phyloP scores from a whole-genome alignment of 2,329 filamentous ascomycete species.

The Aspergillus ruber region DNA sequence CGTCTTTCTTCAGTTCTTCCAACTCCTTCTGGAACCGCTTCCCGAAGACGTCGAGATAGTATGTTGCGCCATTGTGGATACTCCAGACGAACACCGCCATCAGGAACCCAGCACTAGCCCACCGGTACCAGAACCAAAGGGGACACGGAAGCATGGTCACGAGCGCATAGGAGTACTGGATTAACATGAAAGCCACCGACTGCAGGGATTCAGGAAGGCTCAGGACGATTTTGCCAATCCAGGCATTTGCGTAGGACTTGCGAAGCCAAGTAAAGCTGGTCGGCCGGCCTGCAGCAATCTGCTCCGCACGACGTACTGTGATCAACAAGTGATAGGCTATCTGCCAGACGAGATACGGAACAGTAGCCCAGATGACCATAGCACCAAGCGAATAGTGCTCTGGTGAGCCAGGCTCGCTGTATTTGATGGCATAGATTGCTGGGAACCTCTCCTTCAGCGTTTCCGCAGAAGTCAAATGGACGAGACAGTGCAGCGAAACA shows the following conservation, averaged over 20 bases:
- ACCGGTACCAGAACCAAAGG: slow-evolving; percentile 86
- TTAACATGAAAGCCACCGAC: slow-evolving; percentile 88
- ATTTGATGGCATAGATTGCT: slow-evolving; percentile 75
- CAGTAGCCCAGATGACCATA: slow-evolving; percentile 91
- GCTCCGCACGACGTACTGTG: slow-evolving; percentile 85
- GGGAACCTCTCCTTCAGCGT: slow-evolving; percentile 68
- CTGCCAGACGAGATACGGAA: slow-evolving; percentile 92
- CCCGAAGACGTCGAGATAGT: slow-evolving; percentile 97
- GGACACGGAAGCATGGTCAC: slow-evolving; percentile 92
- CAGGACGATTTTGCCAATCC: slow-evolving; percentile 80
- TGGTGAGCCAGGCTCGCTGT: slow-evolving; percentile 60
- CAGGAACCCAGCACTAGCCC: slow-evolving; percentile 71
- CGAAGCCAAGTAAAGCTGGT: slow-evolving; percentile 98
- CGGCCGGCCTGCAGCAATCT: slow-evolving; percentile 90
- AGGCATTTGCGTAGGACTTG: slow-evolving; percentile 79
- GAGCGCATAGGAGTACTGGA: slow-evolving; percentile 87
- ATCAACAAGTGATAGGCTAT: slow-evolving; percentile 90
- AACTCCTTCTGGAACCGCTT: slow-evolving; percentile 95
- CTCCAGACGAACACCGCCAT: slow-evolving; percentile 84
- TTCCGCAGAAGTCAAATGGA: slow-evolving; percentile 67
- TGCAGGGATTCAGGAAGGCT: slow-evolving; percentile 69
- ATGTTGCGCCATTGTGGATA: slow-evolving; percentile 94
- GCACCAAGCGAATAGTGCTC: slow-evolving; percentile 71
- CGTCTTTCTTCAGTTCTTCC: slow-evolving; percentile 79
- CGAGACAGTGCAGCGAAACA: slow-evolving; percentile 82